Percentiles rank a stretch among this genome's conserved stretches.
Conservation (phyloP, 1,139 yeast species). For the Sugiyamaella pinicola region DNA sequence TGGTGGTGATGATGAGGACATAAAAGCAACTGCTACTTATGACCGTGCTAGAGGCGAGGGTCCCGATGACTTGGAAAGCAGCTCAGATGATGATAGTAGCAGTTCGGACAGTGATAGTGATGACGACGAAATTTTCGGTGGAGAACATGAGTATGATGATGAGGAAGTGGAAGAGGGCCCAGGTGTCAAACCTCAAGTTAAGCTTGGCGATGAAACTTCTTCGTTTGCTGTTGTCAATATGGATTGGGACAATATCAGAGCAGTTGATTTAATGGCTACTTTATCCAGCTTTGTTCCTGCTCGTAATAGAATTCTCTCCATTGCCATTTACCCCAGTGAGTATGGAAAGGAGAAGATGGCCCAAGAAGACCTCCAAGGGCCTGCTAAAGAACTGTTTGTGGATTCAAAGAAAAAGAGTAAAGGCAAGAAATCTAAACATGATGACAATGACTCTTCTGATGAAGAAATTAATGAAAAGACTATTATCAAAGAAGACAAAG, state of each 20-base stretch:
- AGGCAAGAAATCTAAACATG: constrained; percentile 16
- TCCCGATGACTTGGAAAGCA: constrained; percentile 46
- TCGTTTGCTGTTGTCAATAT: constrained; percentile 90
- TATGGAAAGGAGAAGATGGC: constrained; percentile 93
- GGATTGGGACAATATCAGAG: constrained; percentile 94
- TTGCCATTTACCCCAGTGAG: constrained; percentile 85
- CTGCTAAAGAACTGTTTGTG: constrained; percentile 80
- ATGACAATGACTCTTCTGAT: constrained; percentile 20
- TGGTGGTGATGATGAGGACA: constrained; percentile 29
- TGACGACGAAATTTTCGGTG: constrained; percentile 41
- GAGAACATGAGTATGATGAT: constrained; percentile 35
- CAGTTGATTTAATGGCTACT: constrained; percentile 88
- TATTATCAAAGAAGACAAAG: constrained; percentile 42
- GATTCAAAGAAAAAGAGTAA: constrained; percentile 47
- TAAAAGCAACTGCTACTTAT: constrained; percentile 35
- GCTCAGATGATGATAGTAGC: constrained; percentile 41
- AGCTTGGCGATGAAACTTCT: constrained; percentile 80
- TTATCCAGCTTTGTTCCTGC: constrained; percentile 84
- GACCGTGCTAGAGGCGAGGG: constrained; percentile 83
- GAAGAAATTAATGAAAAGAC: constrained; percentile 37
- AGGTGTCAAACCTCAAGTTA: constrained; percentile 56
- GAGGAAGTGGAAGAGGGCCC: constrained; percentile 37
- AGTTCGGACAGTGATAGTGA: constrained; percentile 30
- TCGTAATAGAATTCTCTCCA: constrained; percentile 68
- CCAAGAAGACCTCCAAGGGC: constrained; percentile 88